These are phyloP conservation scores for sunflower (Helianthus annuus) DNA, from an alignment of 129 eudicot species.

Conservation along the genomic window HanXRQr2.0-SUNRISE NC_035435.2:173089488-173089987, in stretches of 20 bases:
- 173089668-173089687: conserved; percentile 36
- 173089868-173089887: conserved; percentile 24
- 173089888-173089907: conserved; percentile 25
- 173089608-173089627: too few species aligned
- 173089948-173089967: conserved; percentile 29
- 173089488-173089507: too few species aligned
- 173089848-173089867: conserved; percentile 50
- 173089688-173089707: conserved; percentile 38
- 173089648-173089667: too few species aligned
- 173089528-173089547: too few species aligned
- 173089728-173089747: conserved; percentile 45
- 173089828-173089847: conserved; percentile 36
- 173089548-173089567: too few species aligned
- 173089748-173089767: conserved; percentile 35
- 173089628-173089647: too few species aligned
- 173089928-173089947: conserved; percentile 41
- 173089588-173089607: too few species aligned
- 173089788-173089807: conserved; percentile 32
- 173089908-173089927: conserved; percentile 35
- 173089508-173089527: too few species aligned
- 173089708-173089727: conserved; percentile 38
- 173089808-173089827: conserved; percentile 28
- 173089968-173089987: conserved; percentile 32
- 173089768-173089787: conserved; percentile 43
- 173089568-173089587: too few species aligned